Evolutionary conservation across 2,329 filamentous ascomycete species (phyloP).

Genomic region (Magnaporthiopsis incrustans): DNA sequence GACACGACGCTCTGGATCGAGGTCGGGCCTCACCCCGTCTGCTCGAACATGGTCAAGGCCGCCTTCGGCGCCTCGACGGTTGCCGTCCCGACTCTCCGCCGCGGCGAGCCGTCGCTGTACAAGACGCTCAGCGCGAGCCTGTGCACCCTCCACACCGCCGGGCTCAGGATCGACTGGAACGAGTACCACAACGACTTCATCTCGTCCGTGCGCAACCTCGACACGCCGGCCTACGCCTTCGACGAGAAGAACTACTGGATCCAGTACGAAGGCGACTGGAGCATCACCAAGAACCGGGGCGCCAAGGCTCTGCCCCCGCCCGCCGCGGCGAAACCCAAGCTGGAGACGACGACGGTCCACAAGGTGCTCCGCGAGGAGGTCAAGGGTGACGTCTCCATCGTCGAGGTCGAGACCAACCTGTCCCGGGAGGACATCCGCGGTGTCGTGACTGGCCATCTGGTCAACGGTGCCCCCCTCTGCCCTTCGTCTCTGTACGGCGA

Average conservation of each 20-base stretch:
- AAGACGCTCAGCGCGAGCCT: conserved; percentile 53
- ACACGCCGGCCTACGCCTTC: conserved; percentile 62
- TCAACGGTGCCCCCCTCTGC: conserved; percentile 59
- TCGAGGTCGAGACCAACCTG: conserved; percentile 60
- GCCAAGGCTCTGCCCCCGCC: conserved; percentile 18
- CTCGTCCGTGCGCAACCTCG: conserved; percentile 38
- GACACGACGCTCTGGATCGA: conserved; percentile 65
- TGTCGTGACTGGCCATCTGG: conserved; percentile 55
- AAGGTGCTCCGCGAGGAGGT: conserved; percentile 55
- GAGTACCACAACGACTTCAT: conserved; percentile 54
- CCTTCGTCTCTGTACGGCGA: conserved; percentile 49
- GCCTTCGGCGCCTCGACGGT: conserved; percentile 47
- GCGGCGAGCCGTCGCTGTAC: conserved; percentile 51
- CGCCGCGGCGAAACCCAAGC: conserved; percentile 39
- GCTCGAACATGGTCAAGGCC: conserved; percentile 59
- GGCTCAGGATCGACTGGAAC: conserved; percentile 59
- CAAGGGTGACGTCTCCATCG: conserved; percentile 47
- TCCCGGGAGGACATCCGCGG: conserved; percentile 54
- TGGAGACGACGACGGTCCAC: conserved; percentile 59
- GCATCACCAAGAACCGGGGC: conserved; percentile 59
- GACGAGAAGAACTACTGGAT: conserved; percentile 67
- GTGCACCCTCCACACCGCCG: conserved; percentile 50
- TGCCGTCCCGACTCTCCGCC: conserved; percentile 52
- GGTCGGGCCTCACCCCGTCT: conserved; percentile 66
- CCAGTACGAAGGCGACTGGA: conserved; percentile 61